These are phyloP conservation scores for Rhododendron simsii DNA, from an alignment of 148 eudicot genomes.

Conservation along the genomic window DNA sequence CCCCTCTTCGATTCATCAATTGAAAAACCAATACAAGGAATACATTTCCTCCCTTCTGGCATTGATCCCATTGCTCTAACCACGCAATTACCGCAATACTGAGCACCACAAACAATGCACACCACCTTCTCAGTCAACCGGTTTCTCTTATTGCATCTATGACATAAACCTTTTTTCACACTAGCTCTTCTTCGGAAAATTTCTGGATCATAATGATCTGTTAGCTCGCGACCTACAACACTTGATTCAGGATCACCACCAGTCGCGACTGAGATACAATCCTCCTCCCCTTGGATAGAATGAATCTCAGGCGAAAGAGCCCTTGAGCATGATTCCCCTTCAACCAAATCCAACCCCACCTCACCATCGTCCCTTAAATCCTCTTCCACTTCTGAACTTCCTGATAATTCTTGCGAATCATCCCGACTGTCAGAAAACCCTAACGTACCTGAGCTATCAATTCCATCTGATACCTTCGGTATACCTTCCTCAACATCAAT, in stretches of 20 bases:
- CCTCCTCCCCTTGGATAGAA: conserved; percentile 16
- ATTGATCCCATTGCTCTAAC: conserved; percentile 90
- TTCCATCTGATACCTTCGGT: conserved; percentile 19
- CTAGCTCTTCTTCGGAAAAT: conserved; percentile 21
- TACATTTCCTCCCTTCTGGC: conserved; percentile 93
- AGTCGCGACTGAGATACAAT: conserved; percentile 30
- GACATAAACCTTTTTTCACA: conserved; percentile 59
- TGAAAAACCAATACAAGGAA: conserved; percentile 57
- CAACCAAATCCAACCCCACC: conserved; percentile 19
- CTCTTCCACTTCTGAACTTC: conserved; percentile 47
- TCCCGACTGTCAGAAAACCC: conserved; percentile 59
- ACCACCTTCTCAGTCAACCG: conserved; percentile 59
- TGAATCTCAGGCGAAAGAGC: conserved; percentile 21
- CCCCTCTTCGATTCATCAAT: conserved; percentile 58
- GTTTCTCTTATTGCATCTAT: conserved; percentile 50
- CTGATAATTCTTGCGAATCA: conserved; percentile 52
- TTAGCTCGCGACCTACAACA: conserved; percentile 18
- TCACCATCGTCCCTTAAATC: conserved; percentile 32
- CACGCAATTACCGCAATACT: conserved; percentile 63
- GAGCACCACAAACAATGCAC: conserved; percentile 74
- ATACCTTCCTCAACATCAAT: conserved; percentile 11
- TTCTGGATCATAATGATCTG: conserved; percentile 12
- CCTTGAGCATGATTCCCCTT: conserved; percentile 9
- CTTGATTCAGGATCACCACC: conserved; percentile 35
- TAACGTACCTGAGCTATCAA: conserved; percentile 48